A percentile compares a stretch with the other conserved stretches of the same genome.
phyloP scores from a whole-genome alignment of 1,284 basidiomycete species.

The Cystobasidium pallidum region DNA sequence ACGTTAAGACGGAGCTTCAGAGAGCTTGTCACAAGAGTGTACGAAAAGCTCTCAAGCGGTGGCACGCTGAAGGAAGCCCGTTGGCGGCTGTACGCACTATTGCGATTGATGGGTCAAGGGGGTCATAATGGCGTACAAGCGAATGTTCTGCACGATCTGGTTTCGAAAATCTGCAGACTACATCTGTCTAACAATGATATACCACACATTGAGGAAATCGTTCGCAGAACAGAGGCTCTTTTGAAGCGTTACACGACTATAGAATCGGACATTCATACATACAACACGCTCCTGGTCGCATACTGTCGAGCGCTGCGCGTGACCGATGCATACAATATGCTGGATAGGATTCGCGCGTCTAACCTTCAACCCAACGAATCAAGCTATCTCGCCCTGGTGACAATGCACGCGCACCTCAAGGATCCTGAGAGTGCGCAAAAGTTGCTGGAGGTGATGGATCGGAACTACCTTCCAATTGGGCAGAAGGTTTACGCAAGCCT shows the following conservation, averaged over 20 bases:
- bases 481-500: constrained; percentile 69
- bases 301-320: constrained; percentile 63
- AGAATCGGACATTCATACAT: background rate
- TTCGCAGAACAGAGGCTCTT: background rate
- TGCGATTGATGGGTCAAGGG: background rate
- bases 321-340: constrained; percentile 64
- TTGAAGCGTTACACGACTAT: background rate
- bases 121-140: background rate
- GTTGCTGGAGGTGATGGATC: constrained; percentile 67
- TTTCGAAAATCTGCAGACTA: background rate
- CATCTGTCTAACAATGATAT: constrained; percentile 19
- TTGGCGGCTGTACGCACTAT: constrained; percentile 14
- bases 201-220: background rate
- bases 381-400: constrained; percentile 72
- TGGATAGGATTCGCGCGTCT: constrained; percentile 61
- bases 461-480: constrained; percentile 67
- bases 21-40: background rate
- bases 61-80: background rate
- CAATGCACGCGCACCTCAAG: constrained; percentile 67
- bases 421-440: constrained; percentile 71
- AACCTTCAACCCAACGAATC: constrained; percentile 60
- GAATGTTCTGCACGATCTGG: background rate
- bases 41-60: background rate
- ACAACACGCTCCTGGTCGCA: constrained; percentile 63
- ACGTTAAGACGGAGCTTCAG: background rate